Percentiles rank a stretch among this genome's conserved stretches.
These are phyloP conservation scores for Colletotrichum neosansevieriae DNA, from an alignment of 2,329 filamentous ascomycete genomes.

Conservation along the genomic window DNA sequence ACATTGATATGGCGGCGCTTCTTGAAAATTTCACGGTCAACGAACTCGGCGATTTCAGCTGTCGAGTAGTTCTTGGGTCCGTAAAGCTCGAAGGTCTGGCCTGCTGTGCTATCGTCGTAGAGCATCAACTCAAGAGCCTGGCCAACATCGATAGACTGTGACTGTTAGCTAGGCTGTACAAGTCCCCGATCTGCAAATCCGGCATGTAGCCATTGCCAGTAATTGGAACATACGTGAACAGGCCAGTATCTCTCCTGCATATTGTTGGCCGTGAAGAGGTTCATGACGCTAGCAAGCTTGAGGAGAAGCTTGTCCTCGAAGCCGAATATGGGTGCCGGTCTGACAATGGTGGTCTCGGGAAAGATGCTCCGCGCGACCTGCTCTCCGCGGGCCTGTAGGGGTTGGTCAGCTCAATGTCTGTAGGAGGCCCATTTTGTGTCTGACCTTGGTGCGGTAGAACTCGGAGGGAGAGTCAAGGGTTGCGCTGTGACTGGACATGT, in stretches of 20 bases:
- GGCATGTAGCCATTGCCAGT: not conserved
- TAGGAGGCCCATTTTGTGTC: not conserved
- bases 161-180: not conserved
- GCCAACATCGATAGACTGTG: slow-evolving; percentile 87
- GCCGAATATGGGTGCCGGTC: slow-evolving; percentile 92
- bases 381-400: slow-evolving; percentile 77
- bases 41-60: slow-evolving; percentile 85
- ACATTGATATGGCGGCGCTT: slow-evolving; percentile 91
- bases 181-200: slow-evolving; percentile 2
- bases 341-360: slow-evolving; percentile 96
- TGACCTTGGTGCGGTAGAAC: slow-evolving; percentile 90
- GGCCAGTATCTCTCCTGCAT: slow-evolving; percentile 93
- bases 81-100: slow-evolving; percentile 93
- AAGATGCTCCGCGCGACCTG: slow-evolving; percentile 87
- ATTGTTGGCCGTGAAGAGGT: slow-evolving; percentile 90
- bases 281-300: slow-evolving; percentile 82
- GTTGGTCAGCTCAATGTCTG: slow-evolving; percentile 26
- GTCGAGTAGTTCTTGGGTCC: slow-evolving; percentile 94
- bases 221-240: slow-evolving; percentile 77
- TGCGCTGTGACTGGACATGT: slow-evolving; percentile 96
- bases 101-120: slow-evolving; percentile 89
- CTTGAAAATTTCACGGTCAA: slow-evolving; percentile 94
- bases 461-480: slow-evolving; percentile 83
- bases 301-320: slow-evolving; percentile 94
- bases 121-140: slow-evolving; percentile 90